These are phyloP conservation scores for Aspergillus biplanus DNA, from an alignment of 495 filamentous ascomycete genomes.

Conservation along the genomic window DNA sequence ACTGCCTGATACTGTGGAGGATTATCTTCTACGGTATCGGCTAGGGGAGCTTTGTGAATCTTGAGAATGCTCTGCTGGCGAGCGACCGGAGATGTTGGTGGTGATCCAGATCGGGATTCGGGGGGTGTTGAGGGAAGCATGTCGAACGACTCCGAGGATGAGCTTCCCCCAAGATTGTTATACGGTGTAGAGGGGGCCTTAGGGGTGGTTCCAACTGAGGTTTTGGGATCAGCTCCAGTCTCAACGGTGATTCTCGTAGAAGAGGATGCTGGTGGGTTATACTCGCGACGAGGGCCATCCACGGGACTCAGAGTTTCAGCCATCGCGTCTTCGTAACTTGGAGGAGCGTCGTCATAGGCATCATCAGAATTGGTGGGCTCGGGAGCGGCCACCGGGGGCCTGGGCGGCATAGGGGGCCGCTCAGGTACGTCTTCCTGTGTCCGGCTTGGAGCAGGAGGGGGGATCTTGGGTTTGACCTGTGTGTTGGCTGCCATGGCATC, in stretches of 20 bases:
- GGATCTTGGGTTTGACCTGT: slow-evolving; percentile 32
- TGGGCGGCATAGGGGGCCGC: slow-evolving; percentile 43
- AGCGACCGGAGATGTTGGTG: slow-evolving; percentile 37
- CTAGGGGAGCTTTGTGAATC: slow-evolving; percentile 29
- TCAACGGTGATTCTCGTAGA: slow-evolving; percentile 36
- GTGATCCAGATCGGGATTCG: slow-evolving; percentile 44
- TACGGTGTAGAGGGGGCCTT: slow-evolving; percentile 29
- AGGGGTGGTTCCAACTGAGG: slow-evolving; percentile 36
- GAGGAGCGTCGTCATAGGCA: slow-evolving; percentile 64
- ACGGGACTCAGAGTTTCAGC: slow-evolving; percentile 72
- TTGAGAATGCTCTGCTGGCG: slow-evolving; percentile 47
- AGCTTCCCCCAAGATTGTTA: slow-evolving; percentile 31
- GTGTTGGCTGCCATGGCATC: slow-evolving; percentile 60
- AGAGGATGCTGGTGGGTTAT: slow-evolving; percentile 58
- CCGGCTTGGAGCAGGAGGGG: slow-evolving; percentile 28
- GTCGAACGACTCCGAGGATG: slow-evolving; percentile 51
- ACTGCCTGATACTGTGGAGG: slow-evolving; percentile 45
- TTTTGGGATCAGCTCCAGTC: slow-evolving; percentile 49
- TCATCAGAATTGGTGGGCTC: slow-evolving; percentile 36
- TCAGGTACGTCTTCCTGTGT: slow-evolving; percentile 27
- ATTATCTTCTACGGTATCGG: slow-evolving; percentile 34
- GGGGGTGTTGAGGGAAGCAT: slow-evolving; percentile 51
- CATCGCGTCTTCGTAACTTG: slow-evolving; percentile 91
- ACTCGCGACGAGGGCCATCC: slow-evolving; percentile 65
- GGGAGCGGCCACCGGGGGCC: slow-evolving; percentile 27